Percentiles rank a stretch among this genome's conserved stretches.
Conservation (phyloP, 345 rosid species). For the Dimocarpus longan region DNA sequence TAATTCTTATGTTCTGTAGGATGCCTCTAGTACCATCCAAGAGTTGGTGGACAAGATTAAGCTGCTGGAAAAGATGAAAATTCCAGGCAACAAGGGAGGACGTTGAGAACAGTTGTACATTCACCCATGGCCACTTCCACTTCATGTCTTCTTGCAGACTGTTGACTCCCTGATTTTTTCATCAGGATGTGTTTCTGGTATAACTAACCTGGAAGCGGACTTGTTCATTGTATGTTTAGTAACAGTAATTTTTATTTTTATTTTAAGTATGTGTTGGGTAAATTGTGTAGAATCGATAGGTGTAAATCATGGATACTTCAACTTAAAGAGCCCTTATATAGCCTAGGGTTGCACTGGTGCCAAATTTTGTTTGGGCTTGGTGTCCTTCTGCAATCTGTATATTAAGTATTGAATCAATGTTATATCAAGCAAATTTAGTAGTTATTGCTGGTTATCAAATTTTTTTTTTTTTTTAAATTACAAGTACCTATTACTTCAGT, state of each 20-base stretch:
- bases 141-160: not conserved
- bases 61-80: conserved; percentile 58
- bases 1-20: conserved; percentile 40
- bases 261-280: not conserved
- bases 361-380: conserved; percentile 1
- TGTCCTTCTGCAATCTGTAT: not conserved
- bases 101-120: not conserved
- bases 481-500: no score
- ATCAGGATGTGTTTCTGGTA: no score
- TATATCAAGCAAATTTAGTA: no score
- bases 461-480: no score
- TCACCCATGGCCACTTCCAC: not conserved
- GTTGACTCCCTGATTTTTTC: not conserved
- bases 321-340: no score
- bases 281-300: not conserved
- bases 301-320: not conserved
- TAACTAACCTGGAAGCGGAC: not conserved
- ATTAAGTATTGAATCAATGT: no score
- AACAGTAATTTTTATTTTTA: no score
- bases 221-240: not conserved
- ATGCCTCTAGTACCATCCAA: conserved; percentile 68
- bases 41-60: conserved; percentile 62
- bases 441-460: no score
- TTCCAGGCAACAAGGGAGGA: conserved; percentile 23
- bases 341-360: not conserved